These are phyloP conservation scores for Xylaria intraflava DNA, from an alignment of 495 filamentous ascomycete genomes.

Conservation along the genomic window DNA sequence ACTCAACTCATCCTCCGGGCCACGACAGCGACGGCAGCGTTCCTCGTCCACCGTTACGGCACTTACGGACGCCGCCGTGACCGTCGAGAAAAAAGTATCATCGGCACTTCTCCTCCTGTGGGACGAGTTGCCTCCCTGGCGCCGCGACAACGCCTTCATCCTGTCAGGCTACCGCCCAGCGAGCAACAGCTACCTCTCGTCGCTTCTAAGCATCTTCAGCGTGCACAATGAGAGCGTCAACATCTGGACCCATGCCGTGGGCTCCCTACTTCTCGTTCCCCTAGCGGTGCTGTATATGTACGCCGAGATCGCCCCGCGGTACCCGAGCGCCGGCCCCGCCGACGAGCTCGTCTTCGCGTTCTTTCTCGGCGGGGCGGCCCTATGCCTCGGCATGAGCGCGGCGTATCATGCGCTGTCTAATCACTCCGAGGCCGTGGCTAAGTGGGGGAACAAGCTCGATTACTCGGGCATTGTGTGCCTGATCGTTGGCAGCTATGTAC, in stretches of 20 bases:
- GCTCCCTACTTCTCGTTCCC: slow-evolving; percentile 43
- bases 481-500: slow-evolving; percentile 82
- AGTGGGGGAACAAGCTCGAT: slow-evolving; percentile 60
- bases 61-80: slow-evolving; percentile 15
- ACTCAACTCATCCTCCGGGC: not conserved
- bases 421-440: slow-evolving; percentile 35
- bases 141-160: slow-evolving; percentile 43
- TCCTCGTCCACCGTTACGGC: slow-evolving; percentile 13
- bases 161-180: slow-evolving; percentile 34
- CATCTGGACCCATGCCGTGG: slow-evolving; percentile 81
- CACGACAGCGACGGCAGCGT: slow-evolving; percentile 16
- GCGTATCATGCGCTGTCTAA: slow-evolving; percentile 50
- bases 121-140: slow-evolving; percentile 41
- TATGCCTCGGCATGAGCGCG: slow-evolving; percentile 80
- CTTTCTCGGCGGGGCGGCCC: slow-evolving; percentile 69
- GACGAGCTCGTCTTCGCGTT: slow-evolving; percentile 68
- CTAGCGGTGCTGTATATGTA: slow-evolving; percentile 29
- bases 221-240: slow-evolving; percentile 89
- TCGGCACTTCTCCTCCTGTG: slow-evolving; percentile 29
- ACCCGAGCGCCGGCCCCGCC: slow-evolving; percentile 47
- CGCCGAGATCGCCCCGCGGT: slow-evolving; percentile 53
- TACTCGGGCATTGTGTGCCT: slow-evolving; percentile 86
- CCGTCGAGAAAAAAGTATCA: slow-evolving; percentile 25
- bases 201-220: slow-evolving; percentile 29
- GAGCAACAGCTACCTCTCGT: slow-evolving; percentile 32